Evolutionary conservation across 2,329 filamentous ascomycete genomes (phyloP), one percentile per base, ranked within the genome.

Genomic region (Aspergillus amoenus): DNA sequence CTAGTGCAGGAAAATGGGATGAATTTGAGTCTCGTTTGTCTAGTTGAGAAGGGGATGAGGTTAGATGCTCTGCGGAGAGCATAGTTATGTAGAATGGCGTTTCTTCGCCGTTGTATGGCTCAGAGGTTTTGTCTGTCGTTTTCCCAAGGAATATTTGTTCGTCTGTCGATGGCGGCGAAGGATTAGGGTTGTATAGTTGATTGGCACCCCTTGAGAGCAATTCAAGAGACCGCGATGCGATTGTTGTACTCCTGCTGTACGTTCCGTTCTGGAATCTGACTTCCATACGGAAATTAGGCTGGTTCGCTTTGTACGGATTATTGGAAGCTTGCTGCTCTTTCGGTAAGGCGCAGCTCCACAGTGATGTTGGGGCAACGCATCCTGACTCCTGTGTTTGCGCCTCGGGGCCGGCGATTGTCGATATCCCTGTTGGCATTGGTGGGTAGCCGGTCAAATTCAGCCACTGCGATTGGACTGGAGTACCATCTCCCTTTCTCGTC

Each of bases 11-110:
- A 56, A 73, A 72, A 11, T 64, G 61, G 51, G 57, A 27, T 22
- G 34, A 34, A 27, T 49, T 17, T 32, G 45, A 30, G 34, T 50
- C 42, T 62, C 64, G n/a, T 34, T 34, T 43, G 65, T 50, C 60
- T 3, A 77, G 64, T 17, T 70, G 71, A 58, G 61, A 61, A 0
- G 82, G 79, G 4, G 78, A 72, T n/a, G 73, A 67, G 5, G 69
- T 65, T 0, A 74, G 62, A 5, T 53, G 32, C 21, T 53, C 15
- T 13, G 51, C 22, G 4, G 70, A 76, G 11, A 92, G 76, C 54
- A 96, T 81, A 27, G 87, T 91, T 63, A 96, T 89, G 72, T 88
- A 96, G 73, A 97, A 96, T 0, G 93, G 93, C 0, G 93, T 95
- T 8, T 87, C 83, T 75, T 96, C 93, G 62, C 93, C 93, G 1